Percentiles rank a stretch among this genome's conserved stretches.
Conservation (phyloP, 2,329 filamentous ascomycete genomes). For the Neofusicoccum laricinum region DNA sequence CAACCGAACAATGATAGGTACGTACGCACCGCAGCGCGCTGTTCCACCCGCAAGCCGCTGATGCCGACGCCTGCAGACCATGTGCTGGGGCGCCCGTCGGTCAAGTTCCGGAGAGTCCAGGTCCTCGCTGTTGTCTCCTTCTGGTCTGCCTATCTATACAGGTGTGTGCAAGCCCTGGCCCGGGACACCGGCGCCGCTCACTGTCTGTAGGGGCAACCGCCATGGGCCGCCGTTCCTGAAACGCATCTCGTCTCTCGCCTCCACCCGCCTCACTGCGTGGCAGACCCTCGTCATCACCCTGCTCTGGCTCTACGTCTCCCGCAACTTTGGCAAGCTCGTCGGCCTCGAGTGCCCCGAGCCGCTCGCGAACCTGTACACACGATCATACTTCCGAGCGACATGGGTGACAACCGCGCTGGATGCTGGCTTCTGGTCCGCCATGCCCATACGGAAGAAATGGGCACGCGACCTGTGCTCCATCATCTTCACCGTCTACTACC, state of each 20-base stretch:
- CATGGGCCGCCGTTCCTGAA: constrained; percentile 82
- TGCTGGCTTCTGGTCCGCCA: constrained; percentile 97
- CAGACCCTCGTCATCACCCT: constrained; percentile 84
- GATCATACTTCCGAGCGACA: constrained; percentile 90
- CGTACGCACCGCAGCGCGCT: background rate
- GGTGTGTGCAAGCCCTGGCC: constrained; percentile 47
- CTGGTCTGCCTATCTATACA: constrained; percentile 81
- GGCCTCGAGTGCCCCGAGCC: constrained; percentile 91
- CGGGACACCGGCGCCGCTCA: constrained; percentile 19
- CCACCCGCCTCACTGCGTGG: constrained; percentile 76
- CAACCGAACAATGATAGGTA: constrained; percentile 29
- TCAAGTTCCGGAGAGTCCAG: constrained; percentile 87
- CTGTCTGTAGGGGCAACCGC: constrained; percentile 64
- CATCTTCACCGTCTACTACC: constrained; percentile 83
- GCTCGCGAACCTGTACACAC: constrained; percentile 87
- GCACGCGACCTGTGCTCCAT: constrained; percentile 78
- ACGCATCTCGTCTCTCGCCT: constrained; percentile 67
- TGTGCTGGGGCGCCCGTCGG: constrained; percentile 84
- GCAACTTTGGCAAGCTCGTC: constrained; percentile 90
- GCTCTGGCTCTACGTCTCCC: constrained; percentile 84
- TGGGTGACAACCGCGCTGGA: constrained; percentile 95
- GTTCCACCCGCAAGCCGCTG: background rate
- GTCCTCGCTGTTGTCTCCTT: constrained; percentile 88
- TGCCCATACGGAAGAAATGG: constrained; percentile 81
- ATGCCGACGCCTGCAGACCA: constrained; percentile 59